Percentiles rank a stretch among this genome's conserved stretches.
Conservation (phyloP, 1,139 yeast species). For the Sugiyamaella grinbergsii region DNA sequence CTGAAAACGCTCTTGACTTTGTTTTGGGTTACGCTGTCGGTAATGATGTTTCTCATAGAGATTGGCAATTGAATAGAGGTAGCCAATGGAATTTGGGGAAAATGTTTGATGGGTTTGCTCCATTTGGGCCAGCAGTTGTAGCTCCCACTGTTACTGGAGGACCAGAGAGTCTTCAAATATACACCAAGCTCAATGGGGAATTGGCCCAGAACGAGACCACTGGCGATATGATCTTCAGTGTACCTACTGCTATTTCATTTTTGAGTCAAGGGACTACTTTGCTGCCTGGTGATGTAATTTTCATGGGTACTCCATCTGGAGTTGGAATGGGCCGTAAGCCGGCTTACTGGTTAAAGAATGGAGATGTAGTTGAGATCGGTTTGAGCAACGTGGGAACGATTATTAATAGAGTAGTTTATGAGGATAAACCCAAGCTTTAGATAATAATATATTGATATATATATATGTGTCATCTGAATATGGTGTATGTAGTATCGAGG, state of each 20-base stretch:
- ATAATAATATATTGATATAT: background rate
- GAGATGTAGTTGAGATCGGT: constrained; percentile 50
- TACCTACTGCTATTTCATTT: constrained; percentile 50
- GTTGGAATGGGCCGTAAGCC: constrained; percentile 53
- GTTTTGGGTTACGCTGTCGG: constrained; percentile 57
- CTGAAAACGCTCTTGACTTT: constrained; percentile 49
- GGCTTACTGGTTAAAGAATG: constrained; percentile 47
- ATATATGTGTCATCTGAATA: background rate
- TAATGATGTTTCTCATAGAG: constrained; percentile 57
- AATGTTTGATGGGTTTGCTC: constrained; percentile 59
- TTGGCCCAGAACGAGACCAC: constrained; percentile 51
- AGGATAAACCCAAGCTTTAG: constrained; percentile 6
- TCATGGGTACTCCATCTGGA: constrained; percentile 59
- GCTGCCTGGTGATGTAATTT: constrained; percentile 52
- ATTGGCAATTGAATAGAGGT: constrained; percentile 47
- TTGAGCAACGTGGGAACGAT: constrained; percentile 52
- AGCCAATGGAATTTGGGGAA: constrained; percentile 57
- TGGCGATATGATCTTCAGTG: constrained; percentile 53
- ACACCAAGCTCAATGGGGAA: constrained; percentile 49
- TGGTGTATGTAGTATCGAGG: too few species aligned
- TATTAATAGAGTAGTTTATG: constrained; percentile 42
- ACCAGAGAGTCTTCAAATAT: constrained; percentile 42
- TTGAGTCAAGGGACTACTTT: constrained; percentile 56
- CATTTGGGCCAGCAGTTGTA: constrained; percentile 56
- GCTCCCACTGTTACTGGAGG: constrained; percentile 42